These are phyloP conservation scores for Lolium rigidum DNA, from an alignment of 176 grass and related monocot genomes.

Conservation along the genomic window DNA sequence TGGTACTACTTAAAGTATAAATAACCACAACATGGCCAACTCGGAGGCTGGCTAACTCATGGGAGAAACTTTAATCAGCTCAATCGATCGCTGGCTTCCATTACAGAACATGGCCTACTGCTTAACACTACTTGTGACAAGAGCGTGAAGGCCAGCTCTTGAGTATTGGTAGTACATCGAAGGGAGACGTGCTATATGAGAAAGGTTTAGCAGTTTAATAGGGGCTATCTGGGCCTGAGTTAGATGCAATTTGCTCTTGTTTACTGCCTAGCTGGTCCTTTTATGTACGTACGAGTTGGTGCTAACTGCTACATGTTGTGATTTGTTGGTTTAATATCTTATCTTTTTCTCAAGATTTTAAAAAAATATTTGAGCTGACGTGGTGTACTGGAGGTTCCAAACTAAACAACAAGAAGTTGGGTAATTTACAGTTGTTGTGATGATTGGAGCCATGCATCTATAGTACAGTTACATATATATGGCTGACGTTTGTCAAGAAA, in stretches of 20 bases:
- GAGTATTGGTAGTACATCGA: background rate
- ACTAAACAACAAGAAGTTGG: background rate
- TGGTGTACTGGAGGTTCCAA: background rate
- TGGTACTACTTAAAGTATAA: too few relatives aligned
- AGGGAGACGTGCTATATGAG: background rate
- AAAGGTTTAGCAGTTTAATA: background rate
- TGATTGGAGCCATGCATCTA: constrained; percentile 29
- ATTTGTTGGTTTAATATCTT: background rate
- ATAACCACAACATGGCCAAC: too few relatives aligned
- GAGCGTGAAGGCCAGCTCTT: constrained; percentile 26
- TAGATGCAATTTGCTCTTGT: constrained; percentile 16
- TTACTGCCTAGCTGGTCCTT: constrained; percentile 43
- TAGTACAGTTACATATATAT: background rate
- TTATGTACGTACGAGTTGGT: background rate
- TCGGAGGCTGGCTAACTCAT: too few relatives aligned
- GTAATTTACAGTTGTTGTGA: constrained; percentile 40
- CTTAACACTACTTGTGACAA: background rate
- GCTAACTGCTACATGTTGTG: background rate
- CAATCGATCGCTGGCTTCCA: background rate
- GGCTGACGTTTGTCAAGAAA: constrained; percentile 27
- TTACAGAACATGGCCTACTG: constrained; percentile 24
- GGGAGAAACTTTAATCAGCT: too few relatives aligned
- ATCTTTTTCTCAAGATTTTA: background rate
- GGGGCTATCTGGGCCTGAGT: background rate
- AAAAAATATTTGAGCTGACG: background rate